Conservation (phyloP, 2,329 filamentous ascomycete genomes). For the Grosmannia serpens region DNA sequence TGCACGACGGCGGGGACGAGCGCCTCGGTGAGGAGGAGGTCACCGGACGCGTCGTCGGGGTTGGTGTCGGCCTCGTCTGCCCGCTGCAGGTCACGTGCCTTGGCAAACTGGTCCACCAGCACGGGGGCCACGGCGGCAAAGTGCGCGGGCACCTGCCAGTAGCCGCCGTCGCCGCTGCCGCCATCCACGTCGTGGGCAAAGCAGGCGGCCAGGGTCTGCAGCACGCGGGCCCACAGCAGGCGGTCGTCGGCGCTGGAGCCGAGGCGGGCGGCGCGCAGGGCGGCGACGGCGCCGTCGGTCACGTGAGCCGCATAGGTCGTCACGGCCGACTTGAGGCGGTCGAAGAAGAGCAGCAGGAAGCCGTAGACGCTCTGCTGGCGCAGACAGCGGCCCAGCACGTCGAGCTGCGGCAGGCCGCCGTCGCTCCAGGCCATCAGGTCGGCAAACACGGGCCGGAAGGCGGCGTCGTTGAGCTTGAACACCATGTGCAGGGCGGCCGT, state of each 20-base stretch:
- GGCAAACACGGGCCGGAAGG: constrained; percentile 84
- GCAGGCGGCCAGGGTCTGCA: constrained; percentile 60
- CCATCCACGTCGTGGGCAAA: constrained; percentile 68
- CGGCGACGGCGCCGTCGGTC: constrained; percentile 59
- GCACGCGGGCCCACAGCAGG: constrained; percentile 55
- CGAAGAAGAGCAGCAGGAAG: constrained; percentile 72
- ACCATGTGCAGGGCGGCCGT: constrained; percentile 77
- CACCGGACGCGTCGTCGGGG: constrained; percentile 9
- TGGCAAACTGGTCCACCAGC: constrained; percentile 54
- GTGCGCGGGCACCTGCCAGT: constrained; percentile 88
- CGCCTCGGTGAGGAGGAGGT: constrained; percentile 29
- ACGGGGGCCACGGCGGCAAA: constrained; percentile 62
- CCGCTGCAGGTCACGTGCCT: constrained; percentile 21
- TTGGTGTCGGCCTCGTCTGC: constrained; percentile 12
- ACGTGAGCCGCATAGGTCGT: constrained; percentile 84
- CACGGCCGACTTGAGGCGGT: constrained; percentile 82
- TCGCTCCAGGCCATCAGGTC: constrained; percentile 75
- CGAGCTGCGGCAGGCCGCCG: constrained; percentile 48
- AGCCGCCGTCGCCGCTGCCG: constrained; percentile 23
- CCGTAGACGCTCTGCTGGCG: constrained; percentile 69
- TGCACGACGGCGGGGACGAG: constrained; percentile 68
- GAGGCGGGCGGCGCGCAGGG: constrained; percentile 38
- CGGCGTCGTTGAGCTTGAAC: constrained; percentile 89
- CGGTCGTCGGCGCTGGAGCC: constrained; percentile 38
- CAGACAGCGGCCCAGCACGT: constrained; percentile 43